Percentiles rank a stretch among this genome's conserved stretches.
Evolutionary conservation across 768 basidiomycete species (phyloP).

Genomic region (Panus rudis): DNA sequence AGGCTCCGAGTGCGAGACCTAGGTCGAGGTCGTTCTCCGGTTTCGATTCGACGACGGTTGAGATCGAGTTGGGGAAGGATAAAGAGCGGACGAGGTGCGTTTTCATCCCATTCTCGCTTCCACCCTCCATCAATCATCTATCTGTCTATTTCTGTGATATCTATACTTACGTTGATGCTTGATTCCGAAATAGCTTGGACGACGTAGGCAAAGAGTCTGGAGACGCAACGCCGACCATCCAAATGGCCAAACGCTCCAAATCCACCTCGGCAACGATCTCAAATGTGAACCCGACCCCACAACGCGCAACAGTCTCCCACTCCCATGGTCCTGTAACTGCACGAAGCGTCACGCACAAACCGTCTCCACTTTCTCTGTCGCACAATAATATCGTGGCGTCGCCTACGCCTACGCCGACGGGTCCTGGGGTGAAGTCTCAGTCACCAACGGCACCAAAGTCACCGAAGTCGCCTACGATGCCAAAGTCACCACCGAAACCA

Average conservation of each 20-base stretch:
- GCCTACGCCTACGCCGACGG: background rate
- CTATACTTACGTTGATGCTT: background rate
- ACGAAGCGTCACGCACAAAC: conserved; percentile 26
- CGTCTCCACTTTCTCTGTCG: conserved; percentile 38
- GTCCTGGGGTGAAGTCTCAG: background rate
- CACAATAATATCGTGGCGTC: conserved; percentile 26
- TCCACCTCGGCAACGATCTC: conserved; percentile 14
- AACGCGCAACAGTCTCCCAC: conserved; percentile 23
- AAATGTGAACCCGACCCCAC: conserved; percentile 10
- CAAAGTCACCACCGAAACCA: background rate
- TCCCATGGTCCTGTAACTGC: conserved; percentile 14
- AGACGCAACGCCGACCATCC: conserved; percentile 2
- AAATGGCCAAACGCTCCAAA: conserved; percentile 15
- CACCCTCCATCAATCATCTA: no score
- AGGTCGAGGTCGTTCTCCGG: conserved; percentile 73
- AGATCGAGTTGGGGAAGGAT: conserved; percentile 13
- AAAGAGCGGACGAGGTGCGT: background rate
- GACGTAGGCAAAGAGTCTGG: conserved; percentile 2
- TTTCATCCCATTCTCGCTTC: no score
- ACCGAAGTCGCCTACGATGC: background rate
- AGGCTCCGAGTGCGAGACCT: conserved; percentile 40
- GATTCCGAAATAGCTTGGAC: background rate
- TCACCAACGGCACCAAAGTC: background rate
- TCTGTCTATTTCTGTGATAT: background rate
- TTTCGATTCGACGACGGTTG: conserved; percentile 38